Evolutionary conservation across 2,329 filamentous ascomycete species (phyloP).

Genomic region (Monilinia aucupariae): DNA sequence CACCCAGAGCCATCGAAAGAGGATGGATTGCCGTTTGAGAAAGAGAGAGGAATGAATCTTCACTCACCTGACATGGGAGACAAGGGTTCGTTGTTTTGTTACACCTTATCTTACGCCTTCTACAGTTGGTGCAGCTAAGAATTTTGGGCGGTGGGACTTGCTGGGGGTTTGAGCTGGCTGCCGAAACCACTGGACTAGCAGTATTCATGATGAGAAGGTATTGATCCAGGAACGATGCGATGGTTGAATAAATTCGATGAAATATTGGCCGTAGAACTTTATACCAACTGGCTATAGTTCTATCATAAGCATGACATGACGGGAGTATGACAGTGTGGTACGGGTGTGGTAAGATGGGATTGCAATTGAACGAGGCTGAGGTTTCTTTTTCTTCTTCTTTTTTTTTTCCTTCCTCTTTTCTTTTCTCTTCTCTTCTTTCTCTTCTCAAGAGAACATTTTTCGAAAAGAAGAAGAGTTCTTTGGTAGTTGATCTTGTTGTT

Average conservation of each 20-base stretch:
- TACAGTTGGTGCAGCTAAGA: slow-evolving; percentile 18
- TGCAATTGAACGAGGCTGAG: too few relatives aligned
- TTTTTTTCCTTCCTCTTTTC: too few relatives aligned
- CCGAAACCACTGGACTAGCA: background rate
- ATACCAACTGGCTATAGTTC: background rate
- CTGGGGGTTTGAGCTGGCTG: background rate
- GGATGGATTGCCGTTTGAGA: background rate
- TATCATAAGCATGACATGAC: too few relatives aligned
- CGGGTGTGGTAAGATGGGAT: too few relatives aligned
- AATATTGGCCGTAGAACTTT: background rate
- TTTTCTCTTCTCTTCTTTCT: too few relatives aligned
- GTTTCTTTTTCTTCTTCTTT: too few relatives aligned
- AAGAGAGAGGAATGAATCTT: too few relatives aligned
- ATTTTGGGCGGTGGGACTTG: background rate
- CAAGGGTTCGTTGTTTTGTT: slow-evolving; percentile 17
- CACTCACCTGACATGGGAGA: slow-evolving; percentile 16
- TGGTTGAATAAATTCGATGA: background rate
- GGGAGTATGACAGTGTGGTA: too few relatives aligned
- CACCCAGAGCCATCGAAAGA: background rate
- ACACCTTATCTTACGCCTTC: slow-evolving; percentile 18
- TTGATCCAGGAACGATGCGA: background rate
- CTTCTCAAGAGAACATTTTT: too few relatives aligned
- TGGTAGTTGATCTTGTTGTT: too few relatives aligned
- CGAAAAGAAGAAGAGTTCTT: too few relatives aligned
- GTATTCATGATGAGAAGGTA: slow-evolving; percentile 1